A percentile compares a stretch with the other conserved stretches of the same genome.
Evolutionary conservation across 1,284 basidiomycete genomes (phyloP).

Genomic region (Paramarasmius palmivorus): DNA sequence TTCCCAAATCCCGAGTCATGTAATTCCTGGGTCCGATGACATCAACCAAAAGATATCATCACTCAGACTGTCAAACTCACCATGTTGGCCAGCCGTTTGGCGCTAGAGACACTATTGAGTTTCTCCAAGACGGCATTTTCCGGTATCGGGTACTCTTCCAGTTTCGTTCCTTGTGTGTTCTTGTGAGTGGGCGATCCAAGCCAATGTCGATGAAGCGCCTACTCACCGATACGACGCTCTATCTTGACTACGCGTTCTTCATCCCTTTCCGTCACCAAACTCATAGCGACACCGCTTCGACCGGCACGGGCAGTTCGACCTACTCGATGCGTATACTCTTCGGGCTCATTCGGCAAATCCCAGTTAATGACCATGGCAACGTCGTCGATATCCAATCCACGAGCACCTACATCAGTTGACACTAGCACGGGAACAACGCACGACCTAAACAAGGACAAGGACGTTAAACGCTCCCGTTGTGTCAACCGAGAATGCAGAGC

Average conservation of each 20-base stretch:
- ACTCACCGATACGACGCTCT: constrained; percentile 87
- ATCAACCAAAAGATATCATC: not conserved
- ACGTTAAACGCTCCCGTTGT: constrained; percentile 85
- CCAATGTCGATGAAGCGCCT: constrained; percentile 29
- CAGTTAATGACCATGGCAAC: constrained; percentile 96
- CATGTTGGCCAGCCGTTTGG: constrained; percentile 93
- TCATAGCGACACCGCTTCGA: constrained; percentile 85
- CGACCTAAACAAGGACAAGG: constrained; percentile 86
- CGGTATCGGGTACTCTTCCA: constrained; percentile 73
- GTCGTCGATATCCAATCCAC: constrained; percentile 94
- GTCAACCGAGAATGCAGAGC: constrained; percentile 93
- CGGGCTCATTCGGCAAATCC: constrained; percentile 83
- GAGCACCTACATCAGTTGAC: constrained; percentile 93
- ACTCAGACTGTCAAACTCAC: constrained; percentile 48
- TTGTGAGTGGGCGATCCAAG: not conserved
- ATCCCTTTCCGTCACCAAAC: constrained; percentile 93
- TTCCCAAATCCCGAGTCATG: constrained; percentile 92
- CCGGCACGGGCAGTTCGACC: constrained; percentile 95
- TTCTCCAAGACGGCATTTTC: constrained; percentile 86
- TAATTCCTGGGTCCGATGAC: constrained; percentile 62
- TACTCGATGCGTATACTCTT: constrained; percentile 82
- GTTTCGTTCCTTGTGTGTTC: constrained; percentile 57
- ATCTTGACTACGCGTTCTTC: constrained; percentile 84
- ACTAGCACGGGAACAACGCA: constrained; percentile 89
- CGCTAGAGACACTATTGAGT: constrained; percentile 87